Conservation (phyloP, 176 grass and related monocot species). For the Zoysia japonica region DNA sequence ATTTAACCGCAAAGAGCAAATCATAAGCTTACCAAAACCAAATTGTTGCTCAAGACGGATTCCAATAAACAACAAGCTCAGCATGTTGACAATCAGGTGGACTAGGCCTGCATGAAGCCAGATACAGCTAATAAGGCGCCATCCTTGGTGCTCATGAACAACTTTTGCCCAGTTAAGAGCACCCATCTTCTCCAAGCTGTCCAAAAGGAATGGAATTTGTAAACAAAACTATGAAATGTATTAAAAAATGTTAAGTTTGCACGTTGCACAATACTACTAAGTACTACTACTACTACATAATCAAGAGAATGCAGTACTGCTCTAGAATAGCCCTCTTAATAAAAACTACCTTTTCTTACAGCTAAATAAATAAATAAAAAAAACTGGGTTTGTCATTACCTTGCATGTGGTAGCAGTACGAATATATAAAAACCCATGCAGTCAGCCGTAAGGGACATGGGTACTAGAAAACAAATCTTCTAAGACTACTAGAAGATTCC, state of each 20-base stretch:
- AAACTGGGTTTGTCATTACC: not conserved
- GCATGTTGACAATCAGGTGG: constrained; percentile 86
- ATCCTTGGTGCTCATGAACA: constrained; percentile 73
- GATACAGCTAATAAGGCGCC: constrained; percentile 79
- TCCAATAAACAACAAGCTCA: constrained; percentile 89
- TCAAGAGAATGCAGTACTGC: constrained; percentile 1
- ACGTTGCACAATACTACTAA: not conserved
- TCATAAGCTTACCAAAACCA: constrained; percentile 71
- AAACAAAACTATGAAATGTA: not conserved
- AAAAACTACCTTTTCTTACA: not conserved
- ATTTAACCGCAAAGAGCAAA: constrained; percentile 2
- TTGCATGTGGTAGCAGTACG: not conserved
- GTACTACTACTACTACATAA: not conserved
- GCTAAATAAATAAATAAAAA: not conserved
- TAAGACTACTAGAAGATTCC: constrained; percentile 12
- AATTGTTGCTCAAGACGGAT: constrained; percentile 95
- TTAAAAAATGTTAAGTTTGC: not conserved
- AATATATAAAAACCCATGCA: not conserved
- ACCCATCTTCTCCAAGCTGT: constrained; percentile 88
- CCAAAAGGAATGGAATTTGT: not conserved
- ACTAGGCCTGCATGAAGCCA: constrained; percentile 89
- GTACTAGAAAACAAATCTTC: constrained; percentile 14
- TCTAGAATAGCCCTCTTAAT: not conserved
- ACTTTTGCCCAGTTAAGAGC: constrained; percentile 92
- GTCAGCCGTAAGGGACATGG: not conserved